Evolutionary conservation across 306 rosid genomes (phyloP), one percentile per base, ranked within the genome.

Genomic region (Cicer bijugum): DNA sequence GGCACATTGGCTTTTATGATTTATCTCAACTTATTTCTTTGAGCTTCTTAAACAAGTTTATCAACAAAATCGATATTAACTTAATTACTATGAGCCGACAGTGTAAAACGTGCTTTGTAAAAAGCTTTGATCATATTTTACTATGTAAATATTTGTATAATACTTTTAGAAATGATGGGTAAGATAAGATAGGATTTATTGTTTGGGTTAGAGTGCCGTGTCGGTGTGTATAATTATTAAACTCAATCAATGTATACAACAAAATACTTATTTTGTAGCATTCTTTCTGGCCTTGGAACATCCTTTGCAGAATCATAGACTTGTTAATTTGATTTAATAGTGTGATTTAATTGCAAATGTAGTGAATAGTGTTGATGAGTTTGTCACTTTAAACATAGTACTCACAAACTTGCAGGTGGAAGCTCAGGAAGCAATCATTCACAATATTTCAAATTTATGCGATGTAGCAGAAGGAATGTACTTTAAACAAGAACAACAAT

Each of bases 401-500:
- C 12, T 75, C 63, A 53, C 12, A 35, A 69, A 17, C 12, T 35
- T 78, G 56, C 84, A 91, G 97, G 95, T 83, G 14, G 95, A 89
- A 75, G 83, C 88, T 3, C 95, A 91, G 64, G 97, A 86, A 78
- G 89, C 87, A 8, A 75, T 91, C 9, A 83, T 89, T 76, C 74
- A 45, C 1, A 86, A 89, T 11, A 83, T 86, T 44, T 84, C 86
- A 1, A 80, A 72, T 67, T 75, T 91, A 50, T 91, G 97, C 8
- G 88, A 89, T 65, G 67, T 83, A n/a, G 88, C 88, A 9, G 95
- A 91, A 78, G 84, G 84, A 15, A 71, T 86, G 73, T 87, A 87
- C 44, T 35, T 20, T 37, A 78, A 76, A 38, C 79, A 84, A 44
- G 88, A 91, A 81, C 81, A 87, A 64, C 87, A 80, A 58, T 59